Base-by-base conservation (phyloP, 2,329 filamentous ascomycete species). In the Pseudogymnoascus verrucosus region DNA sequence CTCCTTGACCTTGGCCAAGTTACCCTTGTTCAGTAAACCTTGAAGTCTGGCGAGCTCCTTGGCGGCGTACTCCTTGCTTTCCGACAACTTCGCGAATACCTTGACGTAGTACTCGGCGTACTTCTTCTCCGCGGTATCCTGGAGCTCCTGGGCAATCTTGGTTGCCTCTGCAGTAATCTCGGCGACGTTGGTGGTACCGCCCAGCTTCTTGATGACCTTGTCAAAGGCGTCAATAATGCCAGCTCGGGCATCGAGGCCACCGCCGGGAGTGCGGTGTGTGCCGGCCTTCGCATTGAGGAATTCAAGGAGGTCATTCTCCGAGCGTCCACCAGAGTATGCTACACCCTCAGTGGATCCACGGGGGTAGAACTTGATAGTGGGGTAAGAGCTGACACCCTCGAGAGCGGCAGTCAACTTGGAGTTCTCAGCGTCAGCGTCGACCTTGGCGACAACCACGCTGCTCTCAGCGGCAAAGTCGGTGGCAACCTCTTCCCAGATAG, bases 331-430 rank as follows among this genome's bases (percentile, higher is more conserved):
- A 62, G 81, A 78, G 83, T 97, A 99, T 54, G 80, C 74, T 70
- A 88, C 82, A 54, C 86, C 76, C 73, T 89, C 86, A 67, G 84
- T 89, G 73, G 87, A 90, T 70, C 92, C 93, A 76, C 89, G 89
- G 69, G 91, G 85, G 84, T 97, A 99, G 85, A 89, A 99, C 81
- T 96, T 96, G 82, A 99, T 96, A 67, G 95, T 99, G 60, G 95
- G 95, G 83, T 96, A 99, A 37, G 89, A 91, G 63, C 83, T 84
- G 69, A 99, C 85, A 66, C 87, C 91, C 74, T 95, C 88, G 61
- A 88, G 86, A 73, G 85, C 78, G 61, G 92, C 88, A 60, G 88
- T 86, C 51, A 84, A 84, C 79, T 96, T 97, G 76, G 89, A 86
- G 77, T 91, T 91, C 71, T 90, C 87, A 31, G 89, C 86, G 78